Conservation (phyloP, 768 basidiomycete genomes). For the Leccinum broughii region DNA sequence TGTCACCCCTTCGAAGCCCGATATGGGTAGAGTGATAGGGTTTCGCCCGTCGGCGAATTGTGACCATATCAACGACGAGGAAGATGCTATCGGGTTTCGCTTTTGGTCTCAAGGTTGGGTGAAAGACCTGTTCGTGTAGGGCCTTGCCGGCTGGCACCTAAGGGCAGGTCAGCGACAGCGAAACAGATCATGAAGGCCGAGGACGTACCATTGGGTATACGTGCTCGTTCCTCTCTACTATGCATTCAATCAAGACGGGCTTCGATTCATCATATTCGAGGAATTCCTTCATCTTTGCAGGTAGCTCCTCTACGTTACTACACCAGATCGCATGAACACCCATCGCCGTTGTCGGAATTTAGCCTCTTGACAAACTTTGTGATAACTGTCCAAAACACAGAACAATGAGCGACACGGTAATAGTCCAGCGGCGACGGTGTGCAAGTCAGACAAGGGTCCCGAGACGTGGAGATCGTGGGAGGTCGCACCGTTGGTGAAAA, state of each 20-base stretch:
- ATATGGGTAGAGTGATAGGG: too few relatives aligned
- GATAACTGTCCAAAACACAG: conserved; percentile 53
- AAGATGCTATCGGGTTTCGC: conserved; percentile 16
- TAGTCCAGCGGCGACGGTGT: not conserved
- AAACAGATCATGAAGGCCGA: not conserved
- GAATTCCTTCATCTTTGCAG: conserved; percentile 98
- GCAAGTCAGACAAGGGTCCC: not conserved
- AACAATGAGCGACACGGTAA: not conserved
- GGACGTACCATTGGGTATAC: conserved; percentile 83
- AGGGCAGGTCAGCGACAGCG: conserved; percentile 3
- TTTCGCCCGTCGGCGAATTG: not conserved
- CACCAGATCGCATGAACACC: conserved; percentile 88
- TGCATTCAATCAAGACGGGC: conserved; percentile 90
- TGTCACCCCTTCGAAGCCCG: too few relatives aligned
- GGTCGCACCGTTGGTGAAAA: conserved; percentile 76
- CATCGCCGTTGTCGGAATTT: conserved; percentile 54
- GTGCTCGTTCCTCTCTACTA: conserved; percentile 82
- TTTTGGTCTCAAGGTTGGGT: conserved; percentile 49
- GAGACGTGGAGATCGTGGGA: not conserved
- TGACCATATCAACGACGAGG: not conserved
- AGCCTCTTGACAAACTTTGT: conserved; percentile 67
- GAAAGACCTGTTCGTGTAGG: conserved; percentile 86
- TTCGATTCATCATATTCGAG: conserved; percentile 86
- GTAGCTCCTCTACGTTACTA: conserved; percentile 68
- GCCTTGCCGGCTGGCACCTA: conserved; percentile 93